Evolutionary conservation across 2,329 filamentous ascomycete species (phyloP).

Genomic region (Balansia obtecta): DNA sequence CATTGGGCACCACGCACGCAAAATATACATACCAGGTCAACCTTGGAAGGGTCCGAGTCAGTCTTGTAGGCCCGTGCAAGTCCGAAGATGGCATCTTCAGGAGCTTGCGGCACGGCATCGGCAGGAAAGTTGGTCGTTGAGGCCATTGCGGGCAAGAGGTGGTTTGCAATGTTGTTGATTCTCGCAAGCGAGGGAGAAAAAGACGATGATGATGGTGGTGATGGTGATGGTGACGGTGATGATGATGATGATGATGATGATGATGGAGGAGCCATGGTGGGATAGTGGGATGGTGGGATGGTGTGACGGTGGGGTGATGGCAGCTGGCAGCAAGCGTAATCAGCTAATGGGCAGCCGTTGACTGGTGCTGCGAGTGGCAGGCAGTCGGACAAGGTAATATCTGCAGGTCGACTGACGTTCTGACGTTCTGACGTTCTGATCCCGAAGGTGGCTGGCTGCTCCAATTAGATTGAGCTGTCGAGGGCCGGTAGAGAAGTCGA

Average conservation of each 20-base stretch:
- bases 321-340: not conserved
- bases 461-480: not conserved
- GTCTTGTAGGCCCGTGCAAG: slow-evolving; percentile 79
- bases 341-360: not conserved
- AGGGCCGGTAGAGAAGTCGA: not conserved
- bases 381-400: no score
- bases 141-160: slow-evolving; percentile 51
- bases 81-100: slow-evolving; percentile 90
- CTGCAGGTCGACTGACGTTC: no score
- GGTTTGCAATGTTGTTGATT: slow-evolving; percentile 50
- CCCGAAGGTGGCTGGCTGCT: not conserved
- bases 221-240: not conserved
- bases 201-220: no score
- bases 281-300: slow-evolving; percentile 2
- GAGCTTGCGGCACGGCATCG: slow-evolving; percentile 72
- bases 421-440: not conserved
- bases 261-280: slow-evolving; percentile 10
- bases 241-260: slow-evolving; percentile 12
- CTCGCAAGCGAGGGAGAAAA: slow-evolving; percentile 37
- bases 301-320: not conserved
- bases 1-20: not conserved
- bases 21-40: slow-evolving; percentile 62
- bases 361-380: not conserved
- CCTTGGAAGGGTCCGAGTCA: slow-evolving; percentile 67
- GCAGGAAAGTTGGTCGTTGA: slow-evolving; percentile 56